Base-by-base conservation (phyloP, 2,329 filamentous ascomycete genomes). In the Aspergillus hortae region DNA sequence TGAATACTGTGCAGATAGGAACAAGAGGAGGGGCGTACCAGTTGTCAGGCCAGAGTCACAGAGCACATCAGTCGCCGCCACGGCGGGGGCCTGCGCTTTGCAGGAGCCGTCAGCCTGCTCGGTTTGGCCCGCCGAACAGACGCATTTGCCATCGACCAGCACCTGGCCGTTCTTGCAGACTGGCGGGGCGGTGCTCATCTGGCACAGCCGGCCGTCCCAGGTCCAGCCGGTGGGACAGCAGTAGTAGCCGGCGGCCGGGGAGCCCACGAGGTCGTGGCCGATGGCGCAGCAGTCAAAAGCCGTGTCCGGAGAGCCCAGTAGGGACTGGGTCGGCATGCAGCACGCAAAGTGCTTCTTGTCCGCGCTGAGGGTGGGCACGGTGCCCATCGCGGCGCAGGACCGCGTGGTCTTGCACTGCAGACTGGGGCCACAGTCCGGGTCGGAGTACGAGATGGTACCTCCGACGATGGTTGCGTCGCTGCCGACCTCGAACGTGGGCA, bases 201-300 rank as follows among this genome's bases (percentile, higher is more conserved):
- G 38, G 46, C 53, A 55, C 42, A 44, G 21, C 46, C 19, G 3
- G 5, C 53, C 53, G 33, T 55, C 53, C n/a, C 41, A 55, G 30
- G 21, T 41, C 46, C 48, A 41, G 4, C 48, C 50, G 11, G 30
- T 48, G 6, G 54, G 54, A 17, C 54, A 56, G 35, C 54, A 56
- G 12, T 30, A 38, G 15, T 51, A 56, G 4, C 54, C 51, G 10
- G 48, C 38, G 9, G 43, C 44, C 5, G 15, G n/a, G 12, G 54
- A 56, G 23, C 54, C 54, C n/a, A 40, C 51, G 11, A 56, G 47
- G 17, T 54, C 54, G 40, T 56, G 51, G 6, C 45, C 47, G 3
- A 32, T 46, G 10, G 51, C 54, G 17, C 54, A 56, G 54, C 54
- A 56, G 15, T 56, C 54, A 14, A 55, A 55, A 2, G 50, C 53